Evolutionary conservation across 352 stramenopile species (phyloP).

Genomic region (Peronospora belbahrii): DNA sequence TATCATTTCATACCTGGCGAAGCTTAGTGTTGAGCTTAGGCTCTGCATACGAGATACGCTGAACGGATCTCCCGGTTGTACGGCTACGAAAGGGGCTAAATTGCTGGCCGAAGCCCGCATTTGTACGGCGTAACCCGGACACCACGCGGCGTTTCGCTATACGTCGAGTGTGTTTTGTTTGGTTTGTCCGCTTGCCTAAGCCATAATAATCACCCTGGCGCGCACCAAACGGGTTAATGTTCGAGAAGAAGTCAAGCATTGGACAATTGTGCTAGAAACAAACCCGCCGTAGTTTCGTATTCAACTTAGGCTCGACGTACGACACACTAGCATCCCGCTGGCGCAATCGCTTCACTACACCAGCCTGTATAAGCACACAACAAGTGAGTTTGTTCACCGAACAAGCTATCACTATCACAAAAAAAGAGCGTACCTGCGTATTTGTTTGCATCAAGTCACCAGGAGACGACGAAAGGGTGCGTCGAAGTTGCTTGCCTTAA

Average conservation of each 20-base stretch:
- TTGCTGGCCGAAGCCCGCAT: constrained; percentile 13
- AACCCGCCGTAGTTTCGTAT: constrained; percentile 55
- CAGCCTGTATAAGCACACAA: constrained; percentile 3
- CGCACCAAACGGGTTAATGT: neutral
- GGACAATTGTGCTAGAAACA: neutral
- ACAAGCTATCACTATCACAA: neutral
- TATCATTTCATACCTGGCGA: constrained; percentile 40
- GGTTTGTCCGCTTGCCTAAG: constrained; percentile 30
- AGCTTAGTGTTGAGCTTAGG: constrained; percentile 79
- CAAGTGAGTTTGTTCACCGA: neutral
- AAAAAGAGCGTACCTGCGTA: constrained; percentile 11
- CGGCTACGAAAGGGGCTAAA: constrained; percentile 20
- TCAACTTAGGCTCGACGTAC: constrained; percentile 58
- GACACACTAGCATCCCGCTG: constrained; percentile 31
- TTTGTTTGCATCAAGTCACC: constrained; percentile 2
- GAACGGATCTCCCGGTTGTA: constrained; percentile 15
- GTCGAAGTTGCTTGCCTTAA: neutral
- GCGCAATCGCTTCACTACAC: constrained; percentile 26
- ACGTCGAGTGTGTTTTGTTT: constrained; percentile 9
- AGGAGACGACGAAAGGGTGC: neutral
- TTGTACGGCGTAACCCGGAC: constrained; percentile 10
- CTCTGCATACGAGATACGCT: constrained; percentile 52
- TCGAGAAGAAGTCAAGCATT: neutral
- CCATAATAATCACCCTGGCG: constrained; percentile 60
- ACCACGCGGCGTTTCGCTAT: constrained; percentile 6